These are phyloP conservation scores for Herpotrichia juniperi DNA, from an alignment of 2,329 filamentous ascomycete genomes.

Conservation along the genomic window DNA sequence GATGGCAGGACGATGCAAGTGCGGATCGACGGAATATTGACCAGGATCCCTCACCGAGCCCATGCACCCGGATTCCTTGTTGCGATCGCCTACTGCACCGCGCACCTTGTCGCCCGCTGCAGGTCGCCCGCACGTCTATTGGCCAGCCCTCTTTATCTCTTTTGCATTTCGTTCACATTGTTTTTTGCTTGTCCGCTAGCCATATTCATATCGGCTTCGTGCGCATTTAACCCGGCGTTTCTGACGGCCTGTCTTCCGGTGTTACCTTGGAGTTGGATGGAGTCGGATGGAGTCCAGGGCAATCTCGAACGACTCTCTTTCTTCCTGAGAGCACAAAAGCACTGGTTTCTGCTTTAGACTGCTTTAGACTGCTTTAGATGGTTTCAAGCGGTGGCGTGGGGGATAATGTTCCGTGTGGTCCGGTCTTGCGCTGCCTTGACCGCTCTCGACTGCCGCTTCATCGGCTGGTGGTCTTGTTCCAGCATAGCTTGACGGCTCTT, in stretches of 20 bases:
- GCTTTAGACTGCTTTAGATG: constrained; percentile 33
- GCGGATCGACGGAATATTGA: constrained; percentile 19
- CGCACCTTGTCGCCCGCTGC: constrained; percentile 9
- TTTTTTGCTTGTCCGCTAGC: constrained; percentile 8
- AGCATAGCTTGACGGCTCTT: constrained; percentile 20
- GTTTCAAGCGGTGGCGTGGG: constrained; percentile 38
- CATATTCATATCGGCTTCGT: constrained; percentile 21
- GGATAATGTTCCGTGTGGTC: constrained; percentile 20
- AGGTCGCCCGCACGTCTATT: constrained; percentile 1
- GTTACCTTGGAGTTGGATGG: constrained; percentile 20
- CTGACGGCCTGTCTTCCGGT: constrained; percentile 25
- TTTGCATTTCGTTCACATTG: background rate
- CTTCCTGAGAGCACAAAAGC: constrained; percentile 38
- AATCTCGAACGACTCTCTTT: constrained; percentile 29
- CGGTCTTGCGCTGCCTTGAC: constrained; percentile 15
- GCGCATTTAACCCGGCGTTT: constrained; percentile 46
- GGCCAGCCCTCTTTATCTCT: background rate
- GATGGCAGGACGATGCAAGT: constrained; percentile 14
- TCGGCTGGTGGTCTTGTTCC: constrained; percentile 23
- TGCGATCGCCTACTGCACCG: constrained; percentile 9
- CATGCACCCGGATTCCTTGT: constrained; percentile 17
- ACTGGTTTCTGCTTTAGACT: too few species aligned
- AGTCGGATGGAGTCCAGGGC: constrained; percentile 10
- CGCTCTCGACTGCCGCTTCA: constrained; percentile 12
- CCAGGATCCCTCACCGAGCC: constrained; percentile 18